These are phyloP conservation scores for Panicum hallii DNA, from an alignment of 202 grass and related monocot species.

Conservation along the genomic window DNA sequence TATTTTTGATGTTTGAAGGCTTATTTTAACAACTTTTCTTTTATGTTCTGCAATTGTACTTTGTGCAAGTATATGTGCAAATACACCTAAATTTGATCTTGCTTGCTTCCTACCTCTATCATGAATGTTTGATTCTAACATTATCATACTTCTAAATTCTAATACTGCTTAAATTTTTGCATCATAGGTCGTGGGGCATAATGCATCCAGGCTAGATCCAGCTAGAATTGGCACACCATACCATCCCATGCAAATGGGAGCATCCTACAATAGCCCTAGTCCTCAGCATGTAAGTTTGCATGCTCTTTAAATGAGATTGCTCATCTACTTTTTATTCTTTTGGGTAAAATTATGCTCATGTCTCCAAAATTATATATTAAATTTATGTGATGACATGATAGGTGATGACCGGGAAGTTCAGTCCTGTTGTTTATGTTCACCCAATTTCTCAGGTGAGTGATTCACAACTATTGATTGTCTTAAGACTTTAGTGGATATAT, in stretches of 20 bases:
- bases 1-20: not conserved
- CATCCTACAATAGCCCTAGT: conserved; percentile 61
- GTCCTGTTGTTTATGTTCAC: conserved; percentile 73
- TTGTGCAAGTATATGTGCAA: conserved; percentile 18
- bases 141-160: conserved; percentile 40
- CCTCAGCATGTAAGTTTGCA: conserved; percentile 65
- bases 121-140: not conserved
- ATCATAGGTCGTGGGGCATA: conserved; percentile 66
- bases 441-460: conserved; percentile 73
- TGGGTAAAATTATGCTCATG: conserved; percentile 15
- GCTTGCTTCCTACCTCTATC: conserved; percentile 15
- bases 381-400: conserved; percentile 51
- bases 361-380: conserved; percentile 9
- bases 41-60: conserved; percentile 17
- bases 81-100: conserved; percentile 15
- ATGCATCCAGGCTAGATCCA: conserved; percentile 61
- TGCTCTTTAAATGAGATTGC: conserved; percentile 10
- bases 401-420: conserved; percentile 65
- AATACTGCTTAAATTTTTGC: conserved; percentile 35
- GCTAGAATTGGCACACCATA: conserved; percentile 69
- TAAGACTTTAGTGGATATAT: not conserved
- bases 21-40: not conserved
- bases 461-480: conserved; percentile 30
- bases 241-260: conserved; percentile 69
- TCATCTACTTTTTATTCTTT: conserved; percentile 33